Evolutionary conservation across 2,329 filamentous ascomycete genomes (phyloP).

Genomic region (Myriangium duriaei): DNA sequence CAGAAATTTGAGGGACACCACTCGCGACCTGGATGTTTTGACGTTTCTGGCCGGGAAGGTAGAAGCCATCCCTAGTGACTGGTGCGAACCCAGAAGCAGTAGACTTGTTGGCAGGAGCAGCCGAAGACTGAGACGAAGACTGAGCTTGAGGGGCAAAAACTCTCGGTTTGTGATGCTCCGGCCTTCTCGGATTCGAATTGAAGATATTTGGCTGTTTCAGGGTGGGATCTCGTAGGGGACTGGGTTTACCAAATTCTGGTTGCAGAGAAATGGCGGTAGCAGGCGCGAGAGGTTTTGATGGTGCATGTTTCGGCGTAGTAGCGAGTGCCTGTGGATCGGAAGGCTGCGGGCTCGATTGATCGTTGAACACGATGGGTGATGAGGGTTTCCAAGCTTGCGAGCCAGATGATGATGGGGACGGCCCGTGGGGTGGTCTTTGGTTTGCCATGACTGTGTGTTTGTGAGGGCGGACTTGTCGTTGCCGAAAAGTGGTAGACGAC

Average conservation of each 20-base stretch:
- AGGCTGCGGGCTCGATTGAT: too few species aligned
- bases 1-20: slow-evolving; percentile 5
- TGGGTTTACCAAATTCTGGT: slow-evolving; percentile 47
- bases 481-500: too few species aligned
- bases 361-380: too few species aligned
- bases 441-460: too few species aligned
- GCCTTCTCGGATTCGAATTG: slow-evolving; percentile 30
- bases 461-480: too few species aligned
- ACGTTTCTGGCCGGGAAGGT: slow-evolving; percentile 17
- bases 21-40: slow-evolving; percentile 7
- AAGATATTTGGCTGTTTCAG: slow-evolving; percentile 32
- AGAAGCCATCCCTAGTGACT: slow-evolving; percentile 14
- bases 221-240: slow-evolving; percentile 40
- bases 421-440: too few species aligned
- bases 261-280: slow-evolving; percentile 10
- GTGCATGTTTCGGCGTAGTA: slow-evolving; percentile 9
- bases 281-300: slow-evolving; percentile 8
- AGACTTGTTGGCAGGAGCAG: background rate
- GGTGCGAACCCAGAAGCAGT: slow-evolving; percentile 2
- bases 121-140: slow-evolving; percentile 12
- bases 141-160: slow-evolving; percentile 8
- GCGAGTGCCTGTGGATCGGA: too few species aligned
- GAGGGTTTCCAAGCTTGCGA: too few species aligned
- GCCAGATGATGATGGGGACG: too few species aligned
- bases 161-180: slow-evolving; percentile 11